phyloP scores from a whole-genome alignment of 2,329 filamentous ascomycete species.

The Penicillium italicum region DNA sequence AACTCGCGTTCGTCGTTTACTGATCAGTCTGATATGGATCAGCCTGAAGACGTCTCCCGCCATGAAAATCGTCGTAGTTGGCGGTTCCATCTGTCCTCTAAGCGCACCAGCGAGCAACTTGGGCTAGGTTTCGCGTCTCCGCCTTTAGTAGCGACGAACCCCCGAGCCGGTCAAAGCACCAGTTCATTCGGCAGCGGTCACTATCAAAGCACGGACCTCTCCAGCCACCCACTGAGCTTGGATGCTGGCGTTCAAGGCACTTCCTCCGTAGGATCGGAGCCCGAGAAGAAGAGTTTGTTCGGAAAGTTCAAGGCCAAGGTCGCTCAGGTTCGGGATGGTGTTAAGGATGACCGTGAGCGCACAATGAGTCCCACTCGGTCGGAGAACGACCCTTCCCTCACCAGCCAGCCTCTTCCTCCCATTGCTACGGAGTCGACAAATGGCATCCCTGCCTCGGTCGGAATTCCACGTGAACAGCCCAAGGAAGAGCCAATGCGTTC shows the following conservation, averaged over 20 bases:
- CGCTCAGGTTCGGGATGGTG: conserved; percentile 52
- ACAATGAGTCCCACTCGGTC: conserved; percentile 50
- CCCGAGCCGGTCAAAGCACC: conserved; percentile 62
- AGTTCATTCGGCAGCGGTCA: conserved; percentile 64
- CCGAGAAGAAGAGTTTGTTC: conserved; percentile 59
- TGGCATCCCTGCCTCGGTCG: conserved; percentile 22
- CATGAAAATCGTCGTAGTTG: conserved; percentile 70
- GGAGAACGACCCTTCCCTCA: conserved; percentile 33
- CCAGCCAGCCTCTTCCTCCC: conserved; percentile 38
- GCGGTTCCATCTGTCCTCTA: conserved; percentile 58
- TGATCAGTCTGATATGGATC: conserved; percentile 77
- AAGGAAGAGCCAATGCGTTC: conserved; percentile 25
- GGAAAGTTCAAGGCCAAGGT: conserved; percentile 65
- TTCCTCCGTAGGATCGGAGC: conserved; percentile 32
- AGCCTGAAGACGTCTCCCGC: conserved; percentile 59
- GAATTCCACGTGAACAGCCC: conserved; percentile 20
- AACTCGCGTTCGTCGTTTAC: conserved; percentile 69
- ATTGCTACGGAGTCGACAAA: conserved; percentile 21
- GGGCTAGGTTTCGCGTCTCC: conserved; percentile 42
- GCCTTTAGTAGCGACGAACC: conserved; percentile 59
- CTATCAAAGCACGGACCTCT: conserved; percentile 42
- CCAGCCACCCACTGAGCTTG: conserved; percentile 34
- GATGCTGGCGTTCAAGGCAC: conserved; percentile 40
- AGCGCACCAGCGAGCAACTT: conserved; percentile 55
- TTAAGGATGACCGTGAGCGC: conserved; percentile 53